These are phyloP conservation scores for Daedaleopsis nitida DNA, from an alignment of 768 basidiomycete genomes.

Conservation along the genomic window DNA sequence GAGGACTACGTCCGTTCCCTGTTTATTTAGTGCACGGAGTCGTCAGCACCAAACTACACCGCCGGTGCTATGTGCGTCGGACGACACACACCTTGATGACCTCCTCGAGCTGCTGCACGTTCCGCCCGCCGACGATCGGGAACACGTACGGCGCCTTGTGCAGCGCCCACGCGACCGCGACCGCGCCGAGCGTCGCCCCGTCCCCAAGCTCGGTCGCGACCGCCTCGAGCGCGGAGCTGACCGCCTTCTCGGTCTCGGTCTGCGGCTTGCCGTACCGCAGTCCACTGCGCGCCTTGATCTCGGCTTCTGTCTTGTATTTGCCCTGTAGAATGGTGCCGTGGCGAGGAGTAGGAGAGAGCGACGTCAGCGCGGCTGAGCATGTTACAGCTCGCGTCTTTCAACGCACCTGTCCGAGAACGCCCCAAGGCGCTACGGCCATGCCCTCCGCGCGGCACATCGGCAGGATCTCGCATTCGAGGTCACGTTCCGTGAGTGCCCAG, in stretches of 20 bases:
- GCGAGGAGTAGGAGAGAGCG: neutral
- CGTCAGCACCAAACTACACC: slow-evolving; percentile 48
- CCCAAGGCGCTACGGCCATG: slow-evolving; percentile 26
- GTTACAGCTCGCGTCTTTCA: too few relatives aligned
- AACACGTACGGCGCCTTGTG: slow-evolving; percentile 5
- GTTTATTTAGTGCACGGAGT: slow-evolving; percentile 38
- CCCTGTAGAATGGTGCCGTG: slow-evolving; percentile 22
- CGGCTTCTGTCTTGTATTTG: slow-evolving; percentile 37
- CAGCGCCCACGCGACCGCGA: slow-evolving; percentile 24
- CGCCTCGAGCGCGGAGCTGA: slow-evolving; percentile 47
- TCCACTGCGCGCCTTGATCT: slow-evolving; percentile 30
- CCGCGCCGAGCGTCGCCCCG: neutral
- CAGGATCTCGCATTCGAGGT: slow-evolving; percentile 47
- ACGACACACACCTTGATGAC: slow-evolving; percentile 46
- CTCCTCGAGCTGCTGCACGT: slow-evolving; percentile 41
- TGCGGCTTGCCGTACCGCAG: slow-evolving; percentile 36
- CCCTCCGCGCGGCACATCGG: slow-evolving; percentile 32
- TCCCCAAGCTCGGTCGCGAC: slow-evolving; percentile 50
- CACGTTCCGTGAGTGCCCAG: slow-evolving; percentile 34
- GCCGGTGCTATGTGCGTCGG: too few relatives aligned
- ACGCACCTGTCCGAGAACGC: neutral
- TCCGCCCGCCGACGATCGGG: slow-evolving; percentile 21
- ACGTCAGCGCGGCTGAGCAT: neutral
- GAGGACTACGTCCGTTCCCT: slow-evolving; percentile 48
- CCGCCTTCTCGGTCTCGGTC: slow-evolving; percentile 26